These are phyloP conservation scores for Penicillium taxi DNA, from an alignment of 495 filamentous ascomycete genomes.

Conservation along the genomic window DNA sequence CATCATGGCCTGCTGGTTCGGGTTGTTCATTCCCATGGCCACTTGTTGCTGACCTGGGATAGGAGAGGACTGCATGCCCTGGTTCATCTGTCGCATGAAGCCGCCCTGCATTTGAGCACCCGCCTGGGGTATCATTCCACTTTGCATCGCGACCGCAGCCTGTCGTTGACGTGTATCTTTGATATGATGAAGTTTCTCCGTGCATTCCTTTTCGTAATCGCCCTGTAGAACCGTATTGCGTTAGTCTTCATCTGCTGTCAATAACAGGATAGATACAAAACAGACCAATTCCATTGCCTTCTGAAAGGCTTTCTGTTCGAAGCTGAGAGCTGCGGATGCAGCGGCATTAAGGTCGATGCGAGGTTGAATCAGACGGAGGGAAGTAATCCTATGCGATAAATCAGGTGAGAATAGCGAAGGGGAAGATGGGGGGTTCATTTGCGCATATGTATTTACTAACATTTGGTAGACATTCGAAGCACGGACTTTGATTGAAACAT, in stretches of 20 bases:
- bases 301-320: slow-evolving; percentile 42
- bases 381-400: slow-evolving; percentile 32
- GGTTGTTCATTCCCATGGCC: slow-evolving; percentile 40
- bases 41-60: slow-evolving; percentile 38
- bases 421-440: neutral
- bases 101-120: slow-evolving; percentile 31
- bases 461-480: slow-evolving; percentile 40
- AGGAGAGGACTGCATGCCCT: slow-evolving; percentile 45
- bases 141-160: slow-evolving; percentile 34
- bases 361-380: slow-evolving; percentile 44
- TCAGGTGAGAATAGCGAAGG: neutral
- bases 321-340: slow-evolving; percentile 39
- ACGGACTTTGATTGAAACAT: slow-evolving; percentile 33
- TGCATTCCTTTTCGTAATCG: slow-evolving; percentile 43
- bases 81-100: slow-evolving; percentile 47
- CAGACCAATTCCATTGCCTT: slow-evolving; percentile 39
- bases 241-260: no score
- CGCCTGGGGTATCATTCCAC: slow-evolving; percentile 39
- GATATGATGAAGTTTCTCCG: slow-evolving; percentile 42
- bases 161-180: slow-evolving; percentile 40
- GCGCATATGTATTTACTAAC: slow-evolving; percentile 20
- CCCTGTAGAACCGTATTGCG: slow-evolving; percentile 25
- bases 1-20: slow-evolving; percentile 32
- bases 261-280: slow-evolving; percentile 2
- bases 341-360: slow-evolving; percentile 33